These are phyloP conservation scores for Dryadomyces quercivorus DNA, from an alignment of 2,329 filamentous ascomycete species.

Conservation along the genomic window DNA sequence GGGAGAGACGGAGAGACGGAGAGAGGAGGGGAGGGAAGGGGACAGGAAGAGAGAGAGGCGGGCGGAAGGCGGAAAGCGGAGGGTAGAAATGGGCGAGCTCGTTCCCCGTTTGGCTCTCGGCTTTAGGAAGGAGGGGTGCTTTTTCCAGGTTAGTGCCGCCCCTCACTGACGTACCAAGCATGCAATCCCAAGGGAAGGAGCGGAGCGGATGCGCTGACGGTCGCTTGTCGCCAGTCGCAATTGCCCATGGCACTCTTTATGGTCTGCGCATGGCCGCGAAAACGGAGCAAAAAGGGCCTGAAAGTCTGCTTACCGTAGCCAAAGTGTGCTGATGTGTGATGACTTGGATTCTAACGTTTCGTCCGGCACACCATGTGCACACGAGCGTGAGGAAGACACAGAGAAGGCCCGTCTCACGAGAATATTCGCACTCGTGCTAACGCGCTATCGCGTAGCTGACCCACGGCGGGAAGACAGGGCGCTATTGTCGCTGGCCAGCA, in stretches of 20 bases:
- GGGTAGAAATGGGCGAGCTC: not conserved
- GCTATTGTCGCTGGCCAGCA: not conserved
- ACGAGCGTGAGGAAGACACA: not conserved
- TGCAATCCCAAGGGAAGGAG: not conserved
- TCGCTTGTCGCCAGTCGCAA: too few relatives aligned
- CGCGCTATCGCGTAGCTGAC: not conserved
- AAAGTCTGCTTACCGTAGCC: too few relatives aligned
- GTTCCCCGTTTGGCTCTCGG: not conserved
- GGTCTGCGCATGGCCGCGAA: too few relatives aligned
- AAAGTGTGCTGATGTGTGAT: too few relatives aligned
- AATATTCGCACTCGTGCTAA: not conserved
- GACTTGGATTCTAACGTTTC: too few relatives aligned
- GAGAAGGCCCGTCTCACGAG: not conserved
- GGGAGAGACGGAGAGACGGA: too few relatives aligned
- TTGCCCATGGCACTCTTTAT: too few relatives aligned
- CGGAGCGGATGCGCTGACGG: not conserved
- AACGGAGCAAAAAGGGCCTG: too few relatives aligned
- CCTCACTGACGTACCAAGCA: not conserved
- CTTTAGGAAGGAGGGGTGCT: conserved; percentile 1
- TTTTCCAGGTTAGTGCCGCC: not conserved
- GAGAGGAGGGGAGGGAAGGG: not conserved
- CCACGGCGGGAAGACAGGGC: not conserved
- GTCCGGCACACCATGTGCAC: not conserved
- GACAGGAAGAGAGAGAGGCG: not conserved
- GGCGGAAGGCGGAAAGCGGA: not conserved